A percentile compares a stretch with the other conserved stretches of the same genome.
Conservation (phyloP, 306 rosid species). For the Carpinus fangiana region DNA sequence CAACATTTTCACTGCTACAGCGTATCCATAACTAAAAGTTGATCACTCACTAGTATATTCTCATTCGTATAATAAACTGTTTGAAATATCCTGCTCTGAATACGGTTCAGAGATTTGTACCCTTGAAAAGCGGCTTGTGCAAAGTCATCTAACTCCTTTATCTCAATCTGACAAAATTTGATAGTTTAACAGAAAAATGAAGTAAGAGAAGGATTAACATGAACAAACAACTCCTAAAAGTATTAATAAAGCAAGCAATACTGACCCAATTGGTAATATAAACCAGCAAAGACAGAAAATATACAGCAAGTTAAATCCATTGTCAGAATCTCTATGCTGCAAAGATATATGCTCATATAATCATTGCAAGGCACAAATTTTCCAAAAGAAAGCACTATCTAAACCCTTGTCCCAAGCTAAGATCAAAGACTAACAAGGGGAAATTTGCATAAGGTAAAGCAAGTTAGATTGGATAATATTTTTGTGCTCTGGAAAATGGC, state of each 20-base stretch:
- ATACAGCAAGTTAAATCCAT: conserved; percentile 15
- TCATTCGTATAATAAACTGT: conserved; percentile 89
- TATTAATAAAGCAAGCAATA: conserved; percentile 20
- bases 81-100: conserved; percentile 86
- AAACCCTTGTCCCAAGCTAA: not conserved
- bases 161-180: conserved; percentile 69
- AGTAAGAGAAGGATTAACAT: conserved; percentile 22
- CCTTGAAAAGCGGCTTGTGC: conserved; percentile 99
- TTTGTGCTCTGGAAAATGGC: not conserved
- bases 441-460: too few species aligned
- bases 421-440: too few species aligned
- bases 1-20: conserved; percentile 7
- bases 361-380: not conserved
- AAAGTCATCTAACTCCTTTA: conserved; percentile 85
- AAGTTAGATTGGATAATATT: not conserved
- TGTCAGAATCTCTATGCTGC: not conserved
- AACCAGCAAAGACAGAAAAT: conserved; percentile 8
- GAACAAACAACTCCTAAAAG: conserved; percentile 16
- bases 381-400: not conserved
- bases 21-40: conserved; percentile 12
- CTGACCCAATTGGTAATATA: conserved; percentile 13
- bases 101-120: conserved; percentile 83
- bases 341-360: not conserved
- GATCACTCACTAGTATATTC: conserved; percentile 79
- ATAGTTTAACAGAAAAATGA: conserved; percentile 21